phyloP scores from a whole-genome alignment of 2,329 filamentous ascomycete species.

The Thelonectria discophora region DNA sequence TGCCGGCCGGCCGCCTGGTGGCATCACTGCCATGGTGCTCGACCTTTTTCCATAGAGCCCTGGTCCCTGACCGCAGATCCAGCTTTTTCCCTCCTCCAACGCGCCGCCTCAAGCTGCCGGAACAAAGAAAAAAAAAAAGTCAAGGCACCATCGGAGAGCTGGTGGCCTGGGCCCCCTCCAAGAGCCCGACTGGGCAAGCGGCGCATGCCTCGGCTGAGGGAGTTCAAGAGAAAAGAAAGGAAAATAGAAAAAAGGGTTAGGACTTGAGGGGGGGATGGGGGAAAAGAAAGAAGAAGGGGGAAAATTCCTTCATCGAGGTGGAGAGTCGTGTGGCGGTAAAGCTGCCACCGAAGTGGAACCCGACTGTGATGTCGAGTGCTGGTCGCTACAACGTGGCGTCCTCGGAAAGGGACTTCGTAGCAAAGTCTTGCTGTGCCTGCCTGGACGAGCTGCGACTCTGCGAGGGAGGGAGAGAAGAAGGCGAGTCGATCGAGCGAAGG shows the following conservation, averaged over 20 bases:
- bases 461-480: constrained; percentile 12
- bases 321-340: constrained; percentile 40
- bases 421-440: constrained; percentile 33
- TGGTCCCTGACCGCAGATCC: constrained; percentile 43
- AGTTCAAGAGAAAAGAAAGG: constrained; percentile 18
- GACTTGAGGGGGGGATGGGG: background rate
- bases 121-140: background rate
- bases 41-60: constrained; percentile 26
- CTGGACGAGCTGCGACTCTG: constrained; percentile 17
- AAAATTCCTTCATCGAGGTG: constrained; percentile 41
- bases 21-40: constrained; percentile 15
- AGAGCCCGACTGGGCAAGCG: constrained; percentile 27
- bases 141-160: constrained; percentile 25
- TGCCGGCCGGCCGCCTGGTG: constrained; percentile 26
- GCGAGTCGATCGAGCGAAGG: background rate
- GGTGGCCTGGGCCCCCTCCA: constrained; percentile 22
- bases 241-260: constrained; percentile 23
- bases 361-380: constrained; percentile 26
- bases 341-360: constrained; percentile 41
- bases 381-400: constrained; percentile 38
- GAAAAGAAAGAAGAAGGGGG: constrained; percentile 27
- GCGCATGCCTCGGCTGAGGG: constrained; percentile 13
- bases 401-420: constrained; percentile 31
- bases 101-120: constrained; percentile 35
- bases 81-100: constrained; percentile 27